Percentiles rank a stretch among this genome's conserved stretches.
Evolutionary conservation across 345 rosid genomes (phyloP).

Genomic region (Hibiscus trionum): DNA sequence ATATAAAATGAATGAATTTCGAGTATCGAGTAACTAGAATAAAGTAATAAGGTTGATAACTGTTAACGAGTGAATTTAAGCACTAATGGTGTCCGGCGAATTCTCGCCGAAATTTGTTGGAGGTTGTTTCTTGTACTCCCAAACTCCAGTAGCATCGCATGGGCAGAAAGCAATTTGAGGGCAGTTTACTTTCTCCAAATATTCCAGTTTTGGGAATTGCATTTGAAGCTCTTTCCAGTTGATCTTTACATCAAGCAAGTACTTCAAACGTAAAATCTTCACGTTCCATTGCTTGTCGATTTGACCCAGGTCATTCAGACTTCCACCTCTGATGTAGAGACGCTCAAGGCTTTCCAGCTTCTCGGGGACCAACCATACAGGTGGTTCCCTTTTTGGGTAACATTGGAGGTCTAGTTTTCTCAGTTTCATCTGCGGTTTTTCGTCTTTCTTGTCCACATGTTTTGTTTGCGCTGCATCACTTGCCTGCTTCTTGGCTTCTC

Average conservation of each 20-base stretch:
- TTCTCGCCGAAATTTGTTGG: no score
- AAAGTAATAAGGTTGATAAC: no score
- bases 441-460: not conserved
- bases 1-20: not conserved
- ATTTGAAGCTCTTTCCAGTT: conserved; percentile 24
- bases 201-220: conserved; percentile 19
- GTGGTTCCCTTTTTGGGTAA: conserved; percentile 19
- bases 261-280: conserved; percentile 33
- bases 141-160: conserved; percentile 28
- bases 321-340: conserved; percentile 34
- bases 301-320: conserved; percentile 14
- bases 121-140: not conserved
- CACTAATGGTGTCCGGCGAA: no score
- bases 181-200: conserved; percentile 33
- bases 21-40: not conserved
- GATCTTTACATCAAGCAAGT: conserved; percentile 25
- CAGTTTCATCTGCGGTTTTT: not conserved
- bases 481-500: not conserved
- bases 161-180: conserved; percentile 34
- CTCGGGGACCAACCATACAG: conserved; percentile 12
- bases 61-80: no score
- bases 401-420: conserved; percentile 36
- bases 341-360: conserved; percentile 5
- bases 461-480: not conserved
- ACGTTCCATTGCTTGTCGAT: conserved; percentile 1